Evolutionary conservation across 768 basidiomycete species (phyloP).

Genomic region (Phaffia australis): DNA sequence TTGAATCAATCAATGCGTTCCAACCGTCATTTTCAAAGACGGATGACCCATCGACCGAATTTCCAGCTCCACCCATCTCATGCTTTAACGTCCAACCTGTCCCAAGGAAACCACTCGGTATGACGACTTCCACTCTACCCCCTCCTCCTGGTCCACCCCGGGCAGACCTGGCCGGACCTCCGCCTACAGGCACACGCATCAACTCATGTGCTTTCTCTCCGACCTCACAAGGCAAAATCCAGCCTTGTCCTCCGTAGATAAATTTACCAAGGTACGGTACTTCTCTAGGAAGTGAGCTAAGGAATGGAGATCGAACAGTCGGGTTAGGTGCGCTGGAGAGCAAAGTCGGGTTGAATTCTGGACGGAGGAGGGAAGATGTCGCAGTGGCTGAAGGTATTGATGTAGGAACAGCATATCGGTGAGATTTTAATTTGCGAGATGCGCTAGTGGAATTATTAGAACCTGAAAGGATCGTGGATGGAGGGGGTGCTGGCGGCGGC

Average conservation of each 20-base stretch:
- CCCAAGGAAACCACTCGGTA: constrained; percentile 15
- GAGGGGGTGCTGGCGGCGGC: neutral
- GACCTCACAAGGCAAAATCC: constrained; percentile 22
- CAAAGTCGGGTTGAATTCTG: constrained; percentile 2
- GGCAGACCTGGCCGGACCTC: neutral
- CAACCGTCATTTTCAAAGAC: constrained; percentile 6
- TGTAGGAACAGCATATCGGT: neutral
- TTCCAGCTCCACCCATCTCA: neutral
- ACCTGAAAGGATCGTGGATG: neutral
- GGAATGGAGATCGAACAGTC: constrained; percentile 18
- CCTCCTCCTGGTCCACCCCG: constrained; percentile 10
- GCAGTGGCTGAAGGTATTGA: neutral
- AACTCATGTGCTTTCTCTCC: constrained; percentile 1
- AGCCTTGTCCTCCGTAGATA: constrained; percentile 15
- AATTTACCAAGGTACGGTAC: constrained; percentile 20
- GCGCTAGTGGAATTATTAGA: neutral
- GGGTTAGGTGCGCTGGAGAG: constrained; percentile 20
- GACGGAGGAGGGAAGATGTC: neutral
- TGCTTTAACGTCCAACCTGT: constrained; percentile 12
- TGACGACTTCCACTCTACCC: constrained; percentile 20
- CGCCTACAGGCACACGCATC: neutral
- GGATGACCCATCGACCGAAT: neutral
- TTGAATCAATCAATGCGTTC: constrained; percentile 7
- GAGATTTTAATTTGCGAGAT: neutral
- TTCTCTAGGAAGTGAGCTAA: neutral